A percentile compares a stretch with the other conserved stretches of the same genome.
These are phyloP conservation scores for Alnus glutinosa DNA, from an alignment of 306 rosid genomes.

Conservation along the genomic window DNA sequence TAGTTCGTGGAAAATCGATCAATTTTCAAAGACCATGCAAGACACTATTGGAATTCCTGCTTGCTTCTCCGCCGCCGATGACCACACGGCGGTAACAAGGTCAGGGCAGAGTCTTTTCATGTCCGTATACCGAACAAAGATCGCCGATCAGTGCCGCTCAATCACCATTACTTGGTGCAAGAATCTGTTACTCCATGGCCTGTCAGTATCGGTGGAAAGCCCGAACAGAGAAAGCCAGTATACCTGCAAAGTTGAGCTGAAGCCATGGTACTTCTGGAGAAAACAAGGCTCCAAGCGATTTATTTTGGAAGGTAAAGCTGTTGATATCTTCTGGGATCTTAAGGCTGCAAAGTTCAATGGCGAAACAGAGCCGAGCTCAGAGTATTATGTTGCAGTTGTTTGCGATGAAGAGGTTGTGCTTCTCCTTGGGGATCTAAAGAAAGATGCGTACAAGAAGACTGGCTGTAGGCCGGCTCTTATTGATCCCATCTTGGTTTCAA, in stretches of 20 bases:
- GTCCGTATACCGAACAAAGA: constrained; percentile 67
- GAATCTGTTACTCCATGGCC: constrained; percentile 66
- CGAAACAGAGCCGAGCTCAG: constrained; percentile 76
- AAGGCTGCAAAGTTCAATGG: constrained; percentile 71
- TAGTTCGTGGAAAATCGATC: neutral
- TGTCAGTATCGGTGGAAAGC: constrained; percentile 71
- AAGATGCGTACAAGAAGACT: constrained; percentile 73
- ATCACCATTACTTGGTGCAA: constrained; percentile 86
- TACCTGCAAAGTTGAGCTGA: constrained; percentile 79
- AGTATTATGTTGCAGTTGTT: constrained; percentile 79
- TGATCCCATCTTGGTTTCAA: constrained; percentile 75
- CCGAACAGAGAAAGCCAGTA: constrained; percentile 64
- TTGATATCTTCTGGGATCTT: constrained; percentile 79
- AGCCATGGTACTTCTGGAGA: constrained; percentile 94
- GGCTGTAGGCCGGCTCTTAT: constrained; percentile 75
- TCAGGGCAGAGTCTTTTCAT: constrained; percentile 78
- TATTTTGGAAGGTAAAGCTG: constrained; percentile 50
- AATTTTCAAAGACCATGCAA: constrained; percentile 45
- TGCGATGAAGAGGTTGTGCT: constrained; percentile 77
- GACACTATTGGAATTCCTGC: constrained; percentile 76
- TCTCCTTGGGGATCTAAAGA: constrained; percentile 75
- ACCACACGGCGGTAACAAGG: constrained; percentile 56
- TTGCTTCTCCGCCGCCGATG: constrained; percentile 64
- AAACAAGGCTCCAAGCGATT: constrained; percentile 77
- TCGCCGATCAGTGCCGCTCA: constrained; percentile 65